Base-by-base conservation (phyloP, 108 stramenopile genomes). In the Ochromonas danica region DNA sequence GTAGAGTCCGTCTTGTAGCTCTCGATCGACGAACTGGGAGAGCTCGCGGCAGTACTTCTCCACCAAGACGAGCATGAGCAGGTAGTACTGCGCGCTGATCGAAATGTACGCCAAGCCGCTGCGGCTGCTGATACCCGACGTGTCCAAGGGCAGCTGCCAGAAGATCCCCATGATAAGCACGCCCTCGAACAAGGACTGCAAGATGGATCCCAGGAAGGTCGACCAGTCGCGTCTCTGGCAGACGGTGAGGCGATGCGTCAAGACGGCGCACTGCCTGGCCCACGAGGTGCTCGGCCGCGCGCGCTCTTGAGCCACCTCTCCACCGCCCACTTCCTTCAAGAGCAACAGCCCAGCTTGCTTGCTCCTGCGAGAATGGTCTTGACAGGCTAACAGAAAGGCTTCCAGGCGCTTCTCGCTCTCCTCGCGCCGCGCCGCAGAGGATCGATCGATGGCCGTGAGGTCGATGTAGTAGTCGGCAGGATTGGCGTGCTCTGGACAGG, bases 401-500 rank as follows among this genome's bases (percentile, higher is more conserved):
- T 51, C 14, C 45, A 51, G 14, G 6, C 45, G 6, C 45, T 51
- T 22, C 45, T 14, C 45, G 22, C 45, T 51, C 45, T 51, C 45
- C 45, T 51, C 45, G 22, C 14, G 45, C 33, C 40, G 39, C 17
- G 10, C 40, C 51, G 22, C 22, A 17, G 36, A 17, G 22, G 67
- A 70, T 31, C 22, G 14, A 10, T 60, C 72, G 38, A 75, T 41
- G 17, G 72, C 6, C 17, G 10, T 36, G 10, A 75, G 22, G 38
- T 75, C 72, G 31, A 75, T 25, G 38, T 41, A 75, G 40, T 33
- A 75, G 31, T 75, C 72, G 14, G 72, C 72, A 33, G 72, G 72
- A 75, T 75, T 75, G 10, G 17, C 14, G 41, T 75, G 40, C 14
- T 10, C 30, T 75, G 72, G 40, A 33, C 72, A 75, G 43, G 36